A percentile compares a stretch with the other conserved stretches of the same genome.
These are phyloP conservation scores for Mortierella sp. DNA, from an alignment of 371 early-diverging fungal genomes.

Conservation along the genomic window DNA sequence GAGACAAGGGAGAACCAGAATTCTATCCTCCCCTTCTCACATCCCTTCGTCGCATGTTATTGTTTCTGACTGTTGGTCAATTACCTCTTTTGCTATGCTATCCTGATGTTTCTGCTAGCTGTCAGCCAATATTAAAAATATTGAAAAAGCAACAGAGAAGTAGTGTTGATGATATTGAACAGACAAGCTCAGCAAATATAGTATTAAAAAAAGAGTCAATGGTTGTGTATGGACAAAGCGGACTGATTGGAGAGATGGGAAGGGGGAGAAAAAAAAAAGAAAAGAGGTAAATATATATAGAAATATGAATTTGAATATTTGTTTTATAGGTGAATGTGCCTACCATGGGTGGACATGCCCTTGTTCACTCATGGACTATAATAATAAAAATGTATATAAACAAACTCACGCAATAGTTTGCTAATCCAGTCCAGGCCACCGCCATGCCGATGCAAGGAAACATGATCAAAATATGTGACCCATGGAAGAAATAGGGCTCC, in stretches of 20 bases:
- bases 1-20: too few relatives aligned
- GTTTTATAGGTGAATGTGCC: neutral
- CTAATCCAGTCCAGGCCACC: neutral
- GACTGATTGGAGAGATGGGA: neutral
- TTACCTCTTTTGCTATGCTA: too few relatives aligned
- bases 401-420: neutral
- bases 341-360: neutral
- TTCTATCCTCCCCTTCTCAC: too few relatives aligned
- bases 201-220: too few relatives aligned
- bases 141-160: too few relatives aligned
- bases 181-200: too few relatives aligned
- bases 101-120: too few relatives aligned
- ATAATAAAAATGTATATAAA: neutral
- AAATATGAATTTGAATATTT: neutral
- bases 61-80: too few relatives aligned
- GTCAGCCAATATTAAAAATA: too few relatives aligned
- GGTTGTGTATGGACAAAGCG: neutral
- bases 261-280: conserved; percentile 21
- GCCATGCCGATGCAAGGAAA: neutral
- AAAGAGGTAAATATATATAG: conserved; percentile 7
- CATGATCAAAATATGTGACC: neutral
- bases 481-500: neutral
- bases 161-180: too few relatives aligned
- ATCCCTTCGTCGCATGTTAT: too few relatives aligned
- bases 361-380: neutral